These are phyloP conservation scores for Zygoascus biomembranicola DNA, from an alignment of 805 yeast species.

Conservation along the genomic window DNA sequence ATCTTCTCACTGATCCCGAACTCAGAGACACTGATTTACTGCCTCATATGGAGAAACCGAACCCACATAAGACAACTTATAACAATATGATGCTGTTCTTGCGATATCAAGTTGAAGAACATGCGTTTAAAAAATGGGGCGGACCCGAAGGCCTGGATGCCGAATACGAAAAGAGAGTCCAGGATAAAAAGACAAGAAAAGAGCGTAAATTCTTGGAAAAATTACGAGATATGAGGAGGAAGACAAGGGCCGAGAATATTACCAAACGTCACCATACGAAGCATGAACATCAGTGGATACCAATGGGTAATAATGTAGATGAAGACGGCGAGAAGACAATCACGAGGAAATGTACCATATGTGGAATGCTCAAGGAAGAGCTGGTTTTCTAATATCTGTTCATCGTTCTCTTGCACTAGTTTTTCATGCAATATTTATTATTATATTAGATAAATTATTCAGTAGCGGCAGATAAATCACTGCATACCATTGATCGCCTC, in stretches of 20 bases:
- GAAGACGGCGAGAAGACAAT: slow-evolving; percentile 36
- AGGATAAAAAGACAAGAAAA: slow-evolving; percentile 56
- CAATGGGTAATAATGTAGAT: slow-evolving; percentile 14
- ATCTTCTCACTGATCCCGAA: slow-evolving; percentile 89
- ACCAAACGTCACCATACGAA: slow-evolving; percentile 49
- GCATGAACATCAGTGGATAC: slow-evolving; percentile 39
- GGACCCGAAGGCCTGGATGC: slow-evolving; percentile 77
- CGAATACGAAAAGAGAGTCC: slow-evolving; percentile 87
- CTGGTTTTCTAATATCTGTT: slow-evolving; percentile 32
- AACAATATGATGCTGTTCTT: slow-evolving; percentile 89
- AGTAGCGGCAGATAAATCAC: not conserved
- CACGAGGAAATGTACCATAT: slow-evolving; percentile 59
- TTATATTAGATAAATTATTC: not conserved
- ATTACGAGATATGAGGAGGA: slow-evolving; percentile 78
- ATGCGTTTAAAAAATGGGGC: slow-evolving; percentile 92
- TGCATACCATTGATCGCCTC: not conserved
- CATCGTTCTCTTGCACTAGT: not conserved
- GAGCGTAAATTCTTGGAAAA: slow-evolving; percentile 75
- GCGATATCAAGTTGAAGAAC: slow-evolving; percentile 87
- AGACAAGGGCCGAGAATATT: slow-evolving; percentile 87
- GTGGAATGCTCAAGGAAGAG: slow-evolving; percentile 84
- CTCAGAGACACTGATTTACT: slow-evolving; percentile 59
- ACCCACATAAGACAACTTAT: slow-evolving; percentile 85
- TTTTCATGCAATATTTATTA: slow-evolving; percentile 5
- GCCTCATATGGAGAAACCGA: slow-evolving; percentile 78